These are phyloP conservation scores for Talaromyces sp. DNA, from an alignment of 2,329 filamentous ascomycete species.

Conservation along the genomic window DNA sequence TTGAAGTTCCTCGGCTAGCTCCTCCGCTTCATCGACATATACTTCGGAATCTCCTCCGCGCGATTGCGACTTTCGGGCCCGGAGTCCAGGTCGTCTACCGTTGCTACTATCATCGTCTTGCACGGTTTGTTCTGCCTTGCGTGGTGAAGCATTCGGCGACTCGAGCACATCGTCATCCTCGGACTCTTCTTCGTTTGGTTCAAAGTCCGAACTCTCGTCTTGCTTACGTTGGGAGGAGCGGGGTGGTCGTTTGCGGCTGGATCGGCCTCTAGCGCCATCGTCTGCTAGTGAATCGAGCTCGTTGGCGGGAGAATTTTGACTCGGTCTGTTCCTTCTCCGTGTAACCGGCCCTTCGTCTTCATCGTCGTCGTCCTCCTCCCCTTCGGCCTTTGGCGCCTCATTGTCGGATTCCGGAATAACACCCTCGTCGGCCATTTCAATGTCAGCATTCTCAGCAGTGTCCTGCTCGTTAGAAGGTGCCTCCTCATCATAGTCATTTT, in stretches of 20 bases:
- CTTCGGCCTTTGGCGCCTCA: constrained; percentile 29
- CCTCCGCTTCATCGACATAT: constrained; percentile 48
- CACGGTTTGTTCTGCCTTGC: constrained; percentile 39
- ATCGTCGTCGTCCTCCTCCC: constrained; percentile 48
- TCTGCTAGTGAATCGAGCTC: constrained; percentile 27
- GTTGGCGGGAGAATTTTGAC: constrained; percentile 21
- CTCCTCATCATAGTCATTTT: constrained; percentile 30
- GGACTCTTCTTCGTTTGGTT: constrained; percentile 53
- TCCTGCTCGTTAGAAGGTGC: constrained; percentile 21
- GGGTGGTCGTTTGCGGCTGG: constrained; percentile 36
- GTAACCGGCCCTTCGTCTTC: constrained; percentile 52
- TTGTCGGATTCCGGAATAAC: constrained; percentile 41
- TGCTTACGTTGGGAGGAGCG: constrained; percentile 43
- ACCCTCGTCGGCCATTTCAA: constrained; percentile 34
- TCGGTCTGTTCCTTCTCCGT: constrained; percentile 37
- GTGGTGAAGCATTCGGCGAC: constrained; percentile 42
- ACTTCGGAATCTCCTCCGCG: constrained; percentile 42
- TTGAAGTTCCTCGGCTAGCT: constrained; percentile 55
- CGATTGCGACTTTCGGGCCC: constrained; percentile 46
- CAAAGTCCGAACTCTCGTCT: constrained; percentile 60
- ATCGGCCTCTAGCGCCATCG: constrained; percentile 31
- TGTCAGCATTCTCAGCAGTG: constrained; percentile 26
- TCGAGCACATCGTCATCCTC: constrained; percentile 52
- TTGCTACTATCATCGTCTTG: constrained; percentile 45
- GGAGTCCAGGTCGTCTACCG: constrained; percentile 49